Percentiles rank a stretch among this genome's conserved stretches.
These are phyloP conservation scores for Colletotrichum horii DNA, from an alignment of 2,329 filamentous ascomycete species.

Conservation along the genomic window DNA sequence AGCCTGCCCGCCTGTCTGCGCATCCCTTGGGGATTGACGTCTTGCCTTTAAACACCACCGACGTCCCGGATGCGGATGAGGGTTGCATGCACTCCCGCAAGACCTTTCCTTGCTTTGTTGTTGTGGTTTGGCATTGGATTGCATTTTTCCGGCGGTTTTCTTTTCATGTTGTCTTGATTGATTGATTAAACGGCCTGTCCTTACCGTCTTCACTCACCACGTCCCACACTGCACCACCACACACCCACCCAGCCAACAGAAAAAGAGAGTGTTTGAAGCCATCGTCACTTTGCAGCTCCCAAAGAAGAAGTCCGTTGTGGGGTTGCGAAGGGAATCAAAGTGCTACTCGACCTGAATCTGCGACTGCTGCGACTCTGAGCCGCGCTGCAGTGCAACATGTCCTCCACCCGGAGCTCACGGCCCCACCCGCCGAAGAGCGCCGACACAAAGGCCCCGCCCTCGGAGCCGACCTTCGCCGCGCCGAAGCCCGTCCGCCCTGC, in stretches of 20 bases:
- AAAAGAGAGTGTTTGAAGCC: neutral
- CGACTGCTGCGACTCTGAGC: neutral
- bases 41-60: constrained; percentile 13
- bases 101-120: constrained; percentile 13
- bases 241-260: neutral
- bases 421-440: neutral
- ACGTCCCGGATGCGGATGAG: neutral
- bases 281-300: neutral
- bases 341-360: neutral
- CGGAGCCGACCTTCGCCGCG: constrained; percentile 1
- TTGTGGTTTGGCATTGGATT: neutral
- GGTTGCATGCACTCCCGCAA: constrained; percentile 9
- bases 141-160: neutral
- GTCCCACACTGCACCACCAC: neutral
- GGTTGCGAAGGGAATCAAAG: neutral
- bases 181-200: neutral
- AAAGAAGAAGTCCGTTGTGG: neutral
- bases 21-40: neutral
- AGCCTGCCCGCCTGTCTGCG: neutral
- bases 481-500: constrained; percentile 10
- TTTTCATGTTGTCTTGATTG: neutral
- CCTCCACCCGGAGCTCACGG: constrained; percentile 11
- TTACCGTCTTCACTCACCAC: constrained; percentile 4
- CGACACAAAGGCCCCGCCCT: neutral
- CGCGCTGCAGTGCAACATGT: constrained; percentile 1